Conservation (phyloP, 164 flowering plant genomes). For the Magnolia changhungtana region DNA sequence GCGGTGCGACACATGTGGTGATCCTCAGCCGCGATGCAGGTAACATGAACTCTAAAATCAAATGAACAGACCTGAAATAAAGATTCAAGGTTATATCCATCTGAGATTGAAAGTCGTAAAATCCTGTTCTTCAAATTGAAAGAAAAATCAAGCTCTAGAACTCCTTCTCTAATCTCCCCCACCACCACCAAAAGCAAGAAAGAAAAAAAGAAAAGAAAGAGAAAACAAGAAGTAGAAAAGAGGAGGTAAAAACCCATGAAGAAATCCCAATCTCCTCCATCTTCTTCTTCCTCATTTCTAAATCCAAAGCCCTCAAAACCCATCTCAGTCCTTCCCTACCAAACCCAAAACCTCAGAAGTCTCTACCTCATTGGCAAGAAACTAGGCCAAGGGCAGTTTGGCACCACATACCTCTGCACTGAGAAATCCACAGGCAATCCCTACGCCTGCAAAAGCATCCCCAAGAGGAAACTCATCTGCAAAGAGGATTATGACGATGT, state of each 20-base stretch:
- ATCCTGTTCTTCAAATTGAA: too few species aligned
- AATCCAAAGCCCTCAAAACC: constrained; percentile 11
- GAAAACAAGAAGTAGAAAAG: background rate
- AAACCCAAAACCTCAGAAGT: constrained; percentile 59
- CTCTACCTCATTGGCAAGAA: constrained; percentile 66
- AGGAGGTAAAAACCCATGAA: constrained; percentile 20
- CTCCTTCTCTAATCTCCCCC: too few species aligned
- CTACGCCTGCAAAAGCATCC: constrained; percentile 86
- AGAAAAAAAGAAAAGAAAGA: too few species aligned
- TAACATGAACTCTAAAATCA: background rate
- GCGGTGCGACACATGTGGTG: background rate
- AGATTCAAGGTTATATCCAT: too few species aligned
- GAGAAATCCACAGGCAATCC: constrained; percentile 46
- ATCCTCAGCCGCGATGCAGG: background rate
- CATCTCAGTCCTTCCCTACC: constrained; percentile 56
- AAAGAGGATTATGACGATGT: constrained; percentile 84
- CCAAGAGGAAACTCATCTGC: constrained; percentile 74
- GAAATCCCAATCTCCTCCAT: constrained; percentile 5
- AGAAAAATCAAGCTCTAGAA: too few species aligned
- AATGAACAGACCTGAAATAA: too few species aligned
- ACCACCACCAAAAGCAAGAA: background rate
- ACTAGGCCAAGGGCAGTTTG: constrained; percentile 91
- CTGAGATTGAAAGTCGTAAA: too few species aligned
- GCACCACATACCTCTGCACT: constrained; percentile 74
- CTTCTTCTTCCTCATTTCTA: constrained; percentile 17